phyloP scores from a whole-genome alignment of 192 early-diverging fungal species.

The Mortierella claussenii region DNA sequence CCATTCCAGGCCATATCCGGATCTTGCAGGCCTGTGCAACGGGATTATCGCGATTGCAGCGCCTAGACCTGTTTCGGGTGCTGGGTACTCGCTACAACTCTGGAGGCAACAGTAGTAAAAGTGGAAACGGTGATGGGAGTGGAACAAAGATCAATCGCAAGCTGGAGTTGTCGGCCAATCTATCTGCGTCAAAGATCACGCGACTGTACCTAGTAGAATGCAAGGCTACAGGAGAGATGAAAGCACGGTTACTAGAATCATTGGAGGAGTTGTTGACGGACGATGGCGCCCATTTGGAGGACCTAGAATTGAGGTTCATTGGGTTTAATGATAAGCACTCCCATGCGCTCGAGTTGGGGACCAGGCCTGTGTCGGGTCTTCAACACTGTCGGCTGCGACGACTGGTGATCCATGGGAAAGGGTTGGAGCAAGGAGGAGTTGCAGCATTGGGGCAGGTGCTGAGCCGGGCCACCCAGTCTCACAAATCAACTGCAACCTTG shows the following conservation, averaged over 20 bases:
- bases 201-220: slow-evolving; percentile 34
- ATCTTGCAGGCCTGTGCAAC: slow-evolving; percentile 31
- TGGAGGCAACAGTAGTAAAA: neutral
- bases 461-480: slow-evolving; percentile 12
- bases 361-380: slow-evolving; percentile 5
- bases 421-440: slow-evolving; percentile 25
- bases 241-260: slow-evolving; percentile 17
- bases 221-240: slow-evolving; percentile 16
- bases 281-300: slow-evolving; percentile 16
- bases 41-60: slow-evolving; percentile 10
- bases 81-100: neutral
- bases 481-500: neutral
- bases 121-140: neutral
- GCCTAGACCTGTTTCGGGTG: slow-evolving; percentile 33
- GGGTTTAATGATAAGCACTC: slow-evolving; percentile 49
- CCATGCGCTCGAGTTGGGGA: slow-evolving; percentile 44
- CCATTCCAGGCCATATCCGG: slow-evolving; percentile 34
- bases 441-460: slow-evolving; percentile 21
- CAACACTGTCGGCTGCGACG: slow-evolving; percentile 27
- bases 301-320: slow-evolving; percentile 37
- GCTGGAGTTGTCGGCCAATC: slow-evolving; percentile 36
- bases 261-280: slow-evolving; percentile 41
- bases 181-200: slow-evolving; percentile 9
- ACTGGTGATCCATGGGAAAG: slow-evolving; percentile 46
- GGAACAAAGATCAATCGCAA: slow-evolving; percentile 12